A percentile compares a stretch with the other conserved stretches of the same genome.
Evolutionary conservation across 768 basidiomycete species (phyloP).

Genomic region (Pulveroboletus sp.): DNA sequence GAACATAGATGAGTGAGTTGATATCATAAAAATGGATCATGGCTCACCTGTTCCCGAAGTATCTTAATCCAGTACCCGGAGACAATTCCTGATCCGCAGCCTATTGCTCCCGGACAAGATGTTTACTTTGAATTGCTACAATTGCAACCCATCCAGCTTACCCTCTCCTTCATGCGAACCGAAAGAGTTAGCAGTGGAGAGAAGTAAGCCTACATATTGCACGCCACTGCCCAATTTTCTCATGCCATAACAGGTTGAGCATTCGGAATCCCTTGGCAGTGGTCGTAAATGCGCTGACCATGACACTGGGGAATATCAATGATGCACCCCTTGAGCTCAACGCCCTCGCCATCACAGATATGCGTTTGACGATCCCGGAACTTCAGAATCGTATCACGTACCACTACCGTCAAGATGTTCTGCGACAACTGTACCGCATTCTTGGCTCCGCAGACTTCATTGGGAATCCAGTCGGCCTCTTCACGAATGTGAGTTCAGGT

Average conservation of each 20-base stretch:
- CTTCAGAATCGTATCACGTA: slow-evolving; percentile 80
- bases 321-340: slow-evolving; percentile 94
- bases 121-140: slow-evolving; percentile 95
- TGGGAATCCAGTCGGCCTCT: slow-evolving; percentile 93
- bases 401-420: slow-evolving; percentile 90
- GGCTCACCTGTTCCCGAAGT: slow-evolving; percentile 37
- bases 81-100: slow-evolving; percentile 66
- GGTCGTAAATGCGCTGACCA: slow-evolving; percentile 89
- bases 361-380: slow-evolving; percentile 82
- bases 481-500: slow-evolving; percentile 97
- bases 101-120: slow-evolving; percentile 64
- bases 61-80: slow-evolving; percentile 68
- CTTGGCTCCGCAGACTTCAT: slow-evolving; percentile 98
- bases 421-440: slow-evolving; percentile 92
- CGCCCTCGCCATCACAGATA: slow-evolving; percentile 90
- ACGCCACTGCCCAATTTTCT: background rate
- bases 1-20: slow-evolving; percentile 64
- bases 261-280: slow-evolving; percentile 90
- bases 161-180: slow-evolving; percentile 95
- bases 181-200: slow-evolving; percentile 91
- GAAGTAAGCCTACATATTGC: slow-evolving; percentile 55
- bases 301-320: slow-evolving; percentile 96
- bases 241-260: slow-evolving; percentile 47
- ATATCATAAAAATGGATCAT: background rate
- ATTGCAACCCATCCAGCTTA: slow-evolving; percentile 88